phyloP scores from a whole-genome alignment of 345 rosid species.

The Citrus australasica region DNA sequence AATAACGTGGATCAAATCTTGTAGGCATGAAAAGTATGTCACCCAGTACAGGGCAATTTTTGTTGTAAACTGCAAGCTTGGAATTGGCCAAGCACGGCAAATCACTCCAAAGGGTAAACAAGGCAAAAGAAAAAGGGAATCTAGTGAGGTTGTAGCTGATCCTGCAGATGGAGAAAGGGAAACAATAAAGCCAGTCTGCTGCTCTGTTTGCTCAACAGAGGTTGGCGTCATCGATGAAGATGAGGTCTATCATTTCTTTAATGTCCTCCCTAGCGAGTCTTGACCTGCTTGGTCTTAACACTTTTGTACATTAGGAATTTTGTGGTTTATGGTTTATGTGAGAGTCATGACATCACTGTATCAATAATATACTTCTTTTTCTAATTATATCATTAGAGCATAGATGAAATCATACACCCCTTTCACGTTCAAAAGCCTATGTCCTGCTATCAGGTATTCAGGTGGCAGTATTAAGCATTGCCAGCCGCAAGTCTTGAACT shows the following conservation, averaged over 20 bases:
- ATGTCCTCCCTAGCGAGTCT: slow-evolving; percentile 75
- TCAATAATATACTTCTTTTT: neutral
- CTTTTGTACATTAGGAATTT: neutral
- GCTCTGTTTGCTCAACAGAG: slow-evolving; percentile 61
- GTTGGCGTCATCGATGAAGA: slow-evolving; percentile 66
- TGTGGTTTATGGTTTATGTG: neutral
- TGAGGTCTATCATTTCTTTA: slow-evolving; percentile 78
- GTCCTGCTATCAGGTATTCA: no score
- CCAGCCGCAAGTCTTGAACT: no score
- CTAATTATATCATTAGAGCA: neutral
- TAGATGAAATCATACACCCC: neutral
- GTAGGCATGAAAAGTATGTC: slow-evolving; percentile 71
- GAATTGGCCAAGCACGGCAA: slow-evolving; percentile 20
- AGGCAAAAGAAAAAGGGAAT: slow-evolving; percentile 46
- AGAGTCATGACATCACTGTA: neutral
- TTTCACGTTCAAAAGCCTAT: neutral
- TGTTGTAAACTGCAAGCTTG: slow-evolving; percentile 60
- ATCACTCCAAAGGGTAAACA: slow-evolving; percentile 18
- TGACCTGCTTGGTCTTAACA: slow-evolving; percentile 12
- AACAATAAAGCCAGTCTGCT: slow-evolving; percentile 40
- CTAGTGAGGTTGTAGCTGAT: slow-evolving; percentile 23
- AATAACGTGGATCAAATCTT: slow-evolving; percentile 5
- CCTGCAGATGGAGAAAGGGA: slow-evolving; percentile 19
- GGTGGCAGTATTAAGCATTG: no score
- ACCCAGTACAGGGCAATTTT: slow-evolving; percentile 81